Base-by-base conservation (phyloP, 2,329 filamentous ascomycete species). In the Fusarium euwallaceae region DNA sequence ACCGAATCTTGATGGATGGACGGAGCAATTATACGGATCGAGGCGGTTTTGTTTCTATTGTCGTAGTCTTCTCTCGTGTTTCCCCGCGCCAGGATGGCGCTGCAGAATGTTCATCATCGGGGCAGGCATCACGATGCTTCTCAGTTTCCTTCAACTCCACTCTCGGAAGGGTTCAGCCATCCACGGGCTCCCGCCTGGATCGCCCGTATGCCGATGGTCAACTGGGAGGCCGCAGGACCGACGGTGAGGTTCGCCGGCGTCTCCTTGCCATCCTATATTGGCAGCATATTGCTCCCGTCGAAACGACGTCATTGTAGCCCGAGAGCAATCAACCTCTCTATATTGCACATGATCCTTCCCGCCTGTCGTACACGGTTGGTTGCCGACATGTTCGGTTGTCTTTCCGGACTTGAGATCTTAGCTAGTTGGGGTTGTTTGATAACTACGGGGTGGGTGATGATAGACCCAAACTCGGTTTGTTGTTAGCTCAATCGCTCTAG, bases 301-400 rank as follows among this genome's bases (percentile, higher is more conserved):
- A 39, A 53, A 24, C 58, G 16, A 71, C 67, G 67, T 67, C 72
- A 66, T 65, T 61, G 37, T 68, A 41, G 29, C 39, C 63, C 53
- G 14, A 69, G 61, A 72, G 60, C 51, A 70, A 60, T 64, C 39
- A 34, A 16, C 14, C n/a, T 59, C 32, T 59, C 32, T 27, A 43
- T 32, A 59, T 53, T 22, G 24, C 20, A 27, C 24, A 53, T 55
- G 16, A 70, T 73, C 62, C 62, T 64, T 48, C 51, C 64, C 55
- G 55, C 53, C 60, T 64, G 58, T 24, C 4, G 61, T 41, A 45
- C 63, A 61, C 45, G 61, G 60, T 27, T 37, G 17, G 34, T 43
- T 24, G 32, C 56, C 48, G 27, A 39, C n/a, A 37, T 34, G 45
- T 11, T 36, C 36, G 51, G n/a, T 39, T 66, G 22, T 37, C 45